These are phyloP conservation scores for Chenopodium quinoa DNA, from an alignment of 148 eudicot genomes.

Conservation along the genomic window DNA sequence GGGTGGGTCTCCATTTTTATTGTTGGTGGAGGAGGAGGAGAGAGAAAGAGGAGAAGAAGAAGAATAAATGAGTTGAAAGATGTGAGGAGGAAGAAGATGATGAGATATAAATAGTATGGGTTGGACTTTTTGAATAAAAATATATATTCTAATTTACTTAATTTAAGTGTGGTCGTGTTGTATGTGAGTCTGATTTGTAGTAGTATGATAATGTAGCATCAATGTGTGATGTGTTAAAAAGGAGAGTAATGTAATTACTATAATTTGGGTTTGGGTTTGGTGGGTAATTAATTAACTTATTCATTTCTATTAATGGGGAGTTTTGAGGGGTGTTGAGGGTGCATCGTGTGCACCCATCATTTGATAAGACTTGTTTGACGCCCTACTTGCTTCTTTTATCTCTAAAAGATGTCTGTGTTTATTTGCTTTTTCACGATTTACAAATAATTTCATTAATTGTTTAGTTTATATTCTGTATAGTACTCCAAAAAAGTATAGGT, in stretches of 20 bases:
- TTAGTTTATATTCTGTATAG: too few species aligned
- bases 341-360: too few species aligned
- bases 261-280: neutral
- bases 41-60: neutral
- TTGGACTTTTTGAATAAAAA: neutral
- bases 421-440: too few species aligned
- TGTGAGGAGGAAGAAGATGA: neutral
- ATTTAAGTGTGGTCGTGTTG: neutral
- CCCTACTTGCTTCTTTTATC: too few species aligned
- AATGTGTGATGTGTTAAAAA: neutral
- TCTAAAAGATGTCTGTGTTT: too few species aligned
- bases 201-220: slow-evolving; percentile 1
- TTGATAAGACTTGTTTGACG: too few species aligned
- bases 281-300: neutral
- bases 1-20: slow-evolving; percentile 1
- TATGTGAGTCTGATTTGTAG: neutral
- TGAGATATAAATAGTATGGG: slow-evolving; percentile 25
- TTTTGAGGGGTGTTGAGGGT: too few species aligned
- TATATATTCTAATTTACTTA: neutral
- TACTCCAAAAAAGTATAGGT: too few species aligned
- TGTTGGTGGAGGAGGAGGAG: slow-evolving; percentile 3
- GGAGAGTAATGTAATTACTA: too few species aligned
- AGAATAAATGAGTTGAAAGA: neutral
- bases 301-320: too few species aligned
- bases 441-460: too few species aligned